phyloP scores from a whole-genome alignment of 108 stramenopile species.

The Nitzschia sp. region DNA sequence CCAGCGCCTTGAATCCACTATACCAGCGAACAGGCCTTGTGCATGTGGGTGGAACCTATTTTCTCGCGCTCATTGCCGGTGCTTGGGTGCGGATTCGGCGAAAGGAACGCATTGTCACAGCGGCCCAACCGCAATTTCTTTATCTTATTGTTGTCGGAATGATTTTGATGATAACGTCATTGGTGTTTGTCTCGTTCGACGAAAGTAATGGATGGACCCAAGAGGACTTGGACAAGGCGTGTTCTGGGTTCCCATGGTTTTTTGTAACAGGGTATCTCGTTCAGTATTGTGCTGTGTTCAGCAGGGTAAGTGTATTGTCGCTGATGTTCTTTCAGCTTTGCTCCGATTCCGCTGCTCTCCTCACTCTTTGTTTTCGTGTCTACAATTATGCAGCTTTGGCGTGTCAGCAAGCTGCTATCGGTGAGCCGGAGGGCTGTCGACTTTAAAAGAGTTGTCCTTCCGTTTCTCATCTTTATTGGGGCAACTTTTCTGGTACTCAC shows the following conservation, averaged over 20 bases:
- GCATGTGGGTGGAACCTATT: too few species aligned
- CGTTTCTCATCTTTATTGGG: not conserved
- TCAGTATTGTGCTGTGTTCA: slow-evolving; percentile 17
- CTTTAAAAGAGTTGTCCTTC: not conserved
- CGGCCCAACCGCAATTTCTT: slow-evolving; percentile 24
- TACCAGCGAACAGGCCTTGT: too few species aligned
- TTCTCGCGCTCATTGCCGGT: too few species aligned
- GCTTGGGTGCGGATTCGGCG: slow-evolving; percentile 19
- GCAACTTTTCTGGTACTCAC: not conserved
- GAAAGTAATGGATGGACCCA: slow-evolving; percentile 22
- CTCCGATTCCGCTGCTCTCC: not conserved
- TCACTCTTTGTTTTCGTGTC: not conserved
- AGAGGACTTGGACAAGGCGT: not conserved
- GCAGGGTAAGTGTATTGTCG: not conserved
- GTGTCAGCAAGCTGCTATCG: slow-evolving; percentile 15
- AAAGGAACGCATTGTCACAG: slow-evolving; percentile 19
- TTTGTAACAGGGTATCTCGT: slow-evolving; percentile 19
- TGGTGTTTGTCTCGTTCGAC: slow-evolving; percentile 29
- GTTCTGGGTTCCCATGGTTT: slow-evolving; percentile 27
- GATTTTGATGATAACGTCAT: not conserved
- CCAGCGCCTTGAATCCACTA: too few species aligned
- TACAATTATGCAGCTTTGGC: slow-evolving; percentile 14
- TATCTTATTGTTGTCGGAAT: slow-evolving; percentile 21
- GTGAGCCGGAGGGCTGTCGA: slow-evolving; percentile 2
- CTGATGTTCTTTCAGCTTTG: not conserved